Evolutionary conservation across 148 eudicot genomes (phyloP).

Genomic region (Cornus suecica): DNA sequence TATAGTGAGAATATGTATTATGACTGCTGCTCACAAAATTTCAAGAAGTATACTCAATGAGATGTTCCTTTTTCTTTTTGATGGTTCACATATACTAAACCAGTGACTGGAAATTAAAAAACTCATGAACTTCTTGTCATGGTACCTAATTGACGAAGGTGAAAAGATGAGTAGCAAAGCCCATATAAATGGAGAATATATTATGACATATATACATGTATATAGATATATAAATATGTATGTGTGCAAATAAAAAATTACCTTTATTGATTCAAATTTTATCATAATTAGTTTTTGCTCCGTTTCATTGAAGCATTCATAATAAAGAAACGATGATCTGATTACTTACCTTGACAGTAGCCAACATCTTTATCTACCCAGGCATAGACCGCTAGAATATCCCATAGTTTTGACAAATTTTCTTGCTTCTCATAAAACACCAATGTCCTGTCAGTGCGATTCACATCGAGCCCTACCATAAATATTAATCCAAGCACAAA

Average conservation of each 20-base stretch:
- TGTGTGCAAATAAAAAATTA: too few relatives aligned
- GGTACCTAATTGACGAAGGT: neutral
- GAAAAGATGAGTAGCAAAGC: neutral
- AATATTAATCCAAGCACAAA: constrained; percentile 20
- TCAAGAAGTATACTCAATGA: too few relatives aligned
- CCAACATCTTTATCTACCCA: constrained; percentile 93
- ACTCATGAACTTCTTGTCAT: too few relatives aligned
- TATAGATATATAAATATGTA: too few relatives aligned
- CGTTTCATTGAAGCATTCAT: neutral
- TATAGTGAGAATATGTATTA: too few relatives aligned
- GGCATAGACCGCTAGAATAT: constrained; percentile 79
- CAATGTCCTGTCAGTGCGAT: constrained; percentile 87
- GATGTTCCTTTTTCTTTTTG: too few relatives aligned
- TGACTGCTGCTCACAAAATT: too few relatives aligned
- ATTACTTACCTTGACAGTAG: constrained; percentile 87
- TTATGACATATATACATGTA: neutral
- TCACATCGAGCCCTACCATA: constrained; percentile 85
- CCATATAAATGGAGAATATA: neutral
- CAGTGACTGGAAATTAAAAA: too few relatives aligned
- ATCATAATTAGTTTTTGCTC: neutral
- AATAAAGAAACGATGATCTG: constrained; percentile 9
- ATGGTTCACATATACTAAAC: too few relatives aligned
- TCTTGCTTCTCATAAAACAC: constrained; percentile 85
- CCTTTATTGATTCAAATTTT: neutral
- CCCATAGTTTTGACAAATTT: constrained; percentile 92